Evolutionary conservation across 179 eudicot genomes (phyloP).

Genomic region (Silene vulgaris): DNA sequence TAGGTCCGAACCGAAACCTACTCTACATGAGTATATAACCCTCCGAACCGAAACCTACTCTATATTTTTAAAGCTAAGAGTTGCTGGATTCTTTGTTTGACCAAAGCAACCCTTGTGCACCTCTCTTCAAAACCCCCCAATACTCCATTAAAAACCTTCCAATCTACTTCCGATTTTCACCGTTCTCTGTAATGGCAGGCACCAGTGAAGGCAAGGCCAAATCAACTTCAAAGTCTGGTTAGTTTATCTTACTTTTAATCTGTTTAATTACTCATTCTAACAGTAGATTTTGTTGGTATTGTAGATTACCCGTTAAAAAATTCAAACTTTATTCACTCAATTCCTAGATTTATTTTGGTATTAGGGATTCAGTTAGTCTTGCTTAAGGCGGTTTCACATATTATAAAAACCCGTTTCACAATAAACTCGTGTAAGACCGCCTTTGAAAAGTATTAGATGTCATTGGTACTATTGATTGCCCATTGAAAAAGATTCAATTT

Average conservation of each 20-base stretch:
- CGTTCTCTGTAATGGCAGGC: neutral
- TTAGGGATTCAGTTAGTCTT: neutral
- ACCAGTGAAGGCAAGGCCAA: neutral
- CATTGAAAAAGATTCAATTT: neutral
- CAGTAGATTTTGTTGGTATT: neutral
- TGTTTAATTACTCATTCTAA: no score
- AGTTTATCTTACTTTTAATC: neutral
- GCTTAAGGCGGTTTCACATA: no score
- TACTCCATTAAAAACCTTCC: neutral
- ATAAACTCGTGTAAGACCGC: no score
- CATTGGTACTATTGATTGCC: neutral
- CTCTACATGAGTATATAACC: no score
- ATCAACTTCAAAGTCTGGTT: neutral
- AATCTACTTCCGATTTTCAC: neutral
- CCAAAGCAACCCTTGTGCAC: slow-evolving; percentile 1
- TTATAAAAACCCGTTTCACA: no score
- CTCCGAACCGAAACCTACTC: no score
- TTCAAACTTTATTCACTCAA: neutral
- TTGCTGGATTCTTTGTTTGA: neutral
- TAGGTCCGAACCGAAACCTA: no score
- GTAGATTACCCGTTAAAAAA: neutral
- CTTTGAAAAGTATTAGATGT: no score
- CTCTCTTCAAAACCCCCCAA: slow-evolving; percentile 12
- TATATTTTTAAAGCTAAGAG: no score
- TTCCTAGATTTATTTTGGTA: neutral